A percentile compares a stretch with the other conserved stretches of the same genome.
Evolutionary conservation across 1,284 basidiomycete genomes (phyloP).

Genomic region (Pyrrhoderma lamaoense): DNA sequence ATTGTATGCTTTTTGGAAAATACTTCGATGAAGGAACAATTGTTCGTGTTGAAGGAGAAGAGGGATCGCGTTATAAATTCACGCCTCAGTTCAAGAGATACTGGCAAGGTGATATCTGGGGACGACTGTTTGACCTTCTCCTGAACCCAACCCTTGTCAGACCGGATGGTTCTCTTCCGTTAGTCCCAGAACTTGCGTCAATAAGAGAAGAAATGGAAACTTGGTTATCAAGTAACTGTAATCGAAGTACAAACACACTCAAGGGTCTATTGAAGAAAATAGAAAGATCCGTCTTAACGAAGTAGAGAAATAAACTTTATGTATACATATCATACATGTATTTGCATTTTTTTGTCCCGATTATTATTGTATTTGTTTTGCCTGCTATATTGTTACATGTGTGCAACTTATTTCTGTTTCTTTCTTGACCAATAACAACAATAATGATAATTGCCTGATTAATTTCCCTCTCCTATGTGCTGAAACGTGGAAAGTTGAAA

Average conservation of each 20-base stretch:
- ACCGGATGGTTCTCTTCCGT: constrained; percentile 54
- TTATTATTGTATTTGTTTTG: too few relatives aligned
- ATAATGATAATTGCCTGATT: too few relatives aligned
- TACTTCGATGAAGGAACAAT: constrained; percentile 77
- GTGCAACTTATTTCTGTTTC: too few relatives aligned
- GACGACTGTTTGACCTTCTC: constrained; percentile 73
- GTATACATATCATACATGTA: too few relatives aligned
- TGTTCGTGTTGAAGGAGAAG: constrained; percentile 24
- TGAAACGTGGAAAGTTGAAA: too few relatives aligned
- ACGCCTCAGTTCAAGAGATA: constrained; percentile 84
- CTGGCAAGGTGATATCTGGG: constrained; percentile 92
- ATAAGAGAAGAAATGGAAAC: constrained; percentile 78
- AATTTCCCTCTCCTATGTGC: too few relatives aligned
- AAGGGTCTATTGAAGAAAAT: constrained; percentile 81
- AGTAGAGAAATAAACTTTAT: too few relatives aligned
- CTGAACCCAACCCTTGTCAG: constrained; percentile 69
- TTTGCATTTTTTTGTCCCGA: too few relatives aligned
- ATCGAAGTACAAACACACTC: constrained; percentile 81
- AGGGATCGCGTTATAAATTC: constrained; percentile 44
- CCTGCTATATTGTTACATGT: too few relatives aligned
- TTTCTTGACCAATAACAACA: too few relatives aligned
- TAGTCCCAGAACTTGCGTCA: constrained; percentile 57
- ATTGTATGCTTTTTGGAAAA: constrained; percentile 94
- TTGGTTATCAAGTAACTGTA: constrained; percentile 79
- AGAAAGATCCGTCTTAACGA: constrained; percentile 39